phyloP scores from a whole-genome alignment of 345 rosid species.

The Lepidium aucheri region DNA sequence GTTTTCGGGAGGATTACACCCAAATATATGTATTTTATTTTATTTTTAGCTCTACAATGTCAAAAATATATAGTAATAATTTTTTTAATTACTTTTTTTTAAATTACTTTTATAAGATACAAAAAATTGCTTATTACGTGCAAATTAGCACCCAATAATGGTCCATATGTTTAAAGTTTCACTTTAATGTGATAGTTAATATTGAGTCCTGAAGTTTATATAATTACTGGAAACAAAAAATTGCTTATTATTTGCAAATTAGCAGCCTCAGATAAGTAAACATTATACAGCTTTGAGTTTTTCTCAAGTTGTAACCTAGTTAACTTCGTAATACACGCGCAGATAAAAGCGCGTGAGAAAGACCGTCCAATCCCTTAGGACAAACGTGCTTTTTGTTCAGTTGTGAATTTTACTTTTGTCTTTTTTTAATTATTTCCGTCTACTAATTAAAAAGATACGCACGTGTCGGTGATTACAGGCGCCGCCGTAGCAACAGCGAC shows the following conservation, averaged over 20 bases:
- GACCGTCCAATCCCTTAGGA: conserved; percentile 27
- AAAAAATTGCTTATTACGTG: no score
- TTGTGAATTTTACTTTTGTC: neutral
- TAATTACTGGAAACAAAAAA: no score
- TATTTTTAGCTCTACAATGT: no score
- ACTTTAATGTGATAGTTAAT: no score
- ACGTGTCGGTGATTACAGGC: conserved; percentile 29
- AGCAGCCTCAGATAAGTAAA: conserved; percentile 5
- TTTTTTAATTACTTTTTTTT: no score
- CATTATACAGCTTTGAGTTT: conserved; percentile 2
- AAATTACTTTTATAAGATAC: no score
- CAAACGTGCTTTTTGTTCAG: conserved; percentile 20
- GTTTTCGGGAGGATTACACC: no score
- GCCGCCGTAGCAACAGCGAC: conserved; percentile 14
- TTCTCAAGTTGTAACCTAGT: neutral
- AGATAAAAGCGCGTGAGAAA: conserved; percentile 9
- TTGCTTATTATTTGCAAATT: neutral
- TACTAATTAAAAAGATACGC: neutral
- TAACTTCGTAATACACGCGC: neutral
- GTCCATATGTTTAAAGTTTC: no score
- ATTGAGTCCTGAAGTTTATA: no score
- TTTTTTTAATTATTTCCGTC: neutral
- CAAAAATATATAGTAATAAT: no score
- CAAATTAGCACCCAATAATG: no score
- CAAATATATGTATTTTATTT: no score